A percentile compares a stretch with the other conserved stretches of the same genome.
phyloP scores from a whole-genome alignment of 768 basidiomycete species.

The Lyophyllum shimeji region DNA sequence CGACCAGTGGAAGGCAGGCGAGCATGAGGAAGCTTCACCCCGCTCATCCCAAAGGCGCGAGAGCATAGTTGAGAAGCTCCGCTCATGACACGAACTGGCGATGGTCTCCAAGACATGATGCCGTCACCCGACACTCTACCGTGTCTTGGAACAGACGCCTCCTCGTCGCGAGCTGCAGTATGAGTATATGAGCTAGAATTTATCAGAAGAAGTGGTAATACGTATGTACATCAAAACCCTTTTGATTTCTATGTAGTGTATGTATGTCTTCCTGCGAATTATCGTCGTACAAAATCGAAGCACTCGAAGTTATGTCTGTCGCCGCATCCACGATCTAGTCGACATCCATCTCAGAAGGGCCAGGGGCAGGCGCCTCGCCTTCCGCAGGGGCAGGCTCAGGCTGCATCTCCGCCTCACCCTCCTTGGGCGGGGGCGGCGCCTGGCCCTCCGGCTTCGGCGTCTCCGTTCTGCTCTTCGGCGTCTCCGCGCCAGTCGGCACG shows the following conservation, averaged over 20 bases:
- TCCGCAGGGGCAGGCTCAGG: constrained; percentile 14
- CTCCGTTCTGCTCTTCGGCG: constrained; percentile 66
- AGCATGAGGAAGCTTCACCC: too few species aligned
- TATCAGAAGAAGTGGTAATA: constrained; percentile 7
- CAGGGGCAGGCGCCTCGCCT: constrained; percentile 33
- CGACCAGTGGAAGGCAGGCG: too few species aligned
- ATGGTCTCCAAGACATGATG: too few species aligned
- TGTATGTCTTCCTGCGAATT: constrained; percentile 13
- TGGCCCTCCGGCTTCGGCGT: constrained; percentile 48
- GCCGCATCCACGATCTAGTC: constrained; percentile 47
- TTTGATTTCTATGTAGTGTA: constrained; percentile 19
- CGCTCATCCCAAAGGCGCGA: too few species aligned
- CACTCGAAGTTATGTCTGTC: not conserved
- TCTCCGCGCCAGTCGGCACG: constrained; percentile 61
- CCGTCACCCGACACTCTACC: too few species aligned
- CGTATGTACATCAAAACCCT: constrained; percentile 14
- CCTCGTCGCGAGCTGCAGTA: too few species aligned
- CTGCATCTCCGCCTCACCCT: constrained; percentile 23
- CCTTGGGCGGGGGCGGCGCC: constrained; percentile 40
- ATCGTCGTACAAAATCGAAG: constrained; percentile 15
- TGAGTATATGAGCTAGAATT: not conserved
- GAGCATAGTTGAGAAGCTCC: too few species aligned
- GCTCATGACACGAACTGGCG: too few species aligned
- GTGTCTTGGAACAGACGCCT: too few species aligned
- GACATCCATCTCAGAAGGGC: constrained; percentile 82